Conservation (phyloP, 805 yeast genomes). For the Cyberlindnera veronae region DNA sequence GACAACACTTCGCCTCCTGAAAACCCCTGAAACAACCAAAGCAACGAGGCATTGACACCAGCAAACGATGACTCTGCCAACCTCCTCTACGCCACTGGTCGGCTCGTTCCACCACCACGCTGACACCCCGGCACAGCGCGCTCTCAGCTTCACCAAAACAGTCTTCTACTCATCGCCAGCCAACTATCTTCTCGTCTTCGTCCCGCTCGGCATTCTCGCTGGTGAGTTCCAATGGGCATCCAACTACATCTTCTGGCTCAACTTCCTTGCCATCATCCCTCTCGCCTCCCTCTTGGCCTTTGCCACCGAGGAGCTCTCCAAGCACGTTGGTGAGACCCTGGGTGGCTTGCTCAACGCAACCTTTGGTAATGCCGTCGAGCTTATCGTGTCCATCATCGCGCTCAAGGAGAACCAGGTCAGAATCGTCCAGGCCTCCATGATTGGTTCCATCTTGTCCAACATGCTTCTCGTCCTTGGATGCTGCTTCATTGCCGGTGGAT, state of each 20-base stretch:
- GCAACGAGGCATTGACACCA: neutral
- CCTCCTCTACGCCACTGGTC: slow-evolving; percentile 10
- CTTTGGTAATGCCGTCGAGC: slow-evolving; percentile 96
- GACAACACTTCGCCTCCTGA: too few relatives aligned
- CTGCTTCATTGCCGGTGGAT: slow-evolving; percentile 91
- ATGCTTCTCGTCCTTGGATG: slow-evolving; percentile 89
- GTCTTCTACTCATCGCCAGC: slow-evolving; percentile 60
- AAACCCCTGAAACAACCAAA: neutral
- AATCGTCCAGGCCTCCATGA: slow-evolving; percentile 96
- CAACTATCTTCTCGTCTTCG: slow-evolving; percentile 72
- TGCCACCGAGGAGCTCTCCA: slow-evolving; percentile 91
- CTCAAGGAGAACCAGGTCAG: slow-evolving; percentile 80
- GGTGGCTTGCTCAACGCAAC: slow-evolving; percentile 97
- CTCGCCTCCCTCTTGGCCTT: slow-evolving; percentile 85
- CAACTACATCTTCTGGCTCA: slow-evolving; percentile 58
- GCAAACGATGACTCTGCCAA: slow-evolving; percentile 5
- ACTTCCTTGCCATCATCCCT: slow-evolving; percentile 89
- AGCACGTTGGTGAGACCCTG: slow-evolving; percentile 82
- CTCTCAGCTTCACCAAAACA: slow-evolving; percentile 27
- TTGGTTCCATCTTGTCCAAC: slow-evolving; percentile 90
- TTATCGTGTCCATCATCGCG: slow-evolving; percentile 91
- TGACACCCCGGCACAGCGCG: slow-evolving; percentile 6
- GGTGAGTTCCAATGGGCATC: slow-evolving; percentile 57
- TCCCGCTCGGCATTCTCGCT: slow-evolving; percentile 84
- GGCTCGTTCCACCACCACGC: slow-evolving; percentile 9